phyloP scores from a whole-genome alignment of 306 rosid genomes.

The Lathyrus tuberosus region DNA sequence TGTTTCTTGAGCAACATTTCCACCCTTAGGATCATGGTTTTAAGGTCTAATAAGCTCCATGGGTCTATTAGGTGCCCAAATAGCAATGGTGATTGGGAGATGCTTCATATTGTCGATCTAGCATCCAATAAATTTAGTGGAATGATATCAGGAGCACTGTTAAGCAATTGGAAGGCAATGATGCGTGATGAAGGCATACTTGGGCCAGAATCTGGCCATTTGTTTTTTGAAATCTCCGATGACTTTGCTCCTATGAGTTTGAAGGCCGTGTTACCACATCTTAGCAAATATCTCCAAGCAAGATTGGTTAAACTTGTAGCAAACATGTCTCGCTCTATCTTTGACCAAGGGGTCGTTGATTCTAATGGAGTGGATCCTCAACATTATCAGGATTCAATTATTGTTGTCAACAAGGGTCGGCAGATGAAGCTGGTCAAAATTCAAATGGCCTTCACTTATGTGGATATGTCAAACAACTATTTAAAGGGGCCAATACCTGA shows the following conservation, averaged over 20 bases:
- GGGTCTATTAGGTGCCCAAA: constrained; percentile 28
- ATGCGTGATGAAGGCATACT: neutral
- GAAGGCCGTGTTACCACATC: neutral
- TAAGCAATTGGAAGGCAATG: constrained; percentile 41
- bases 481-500: constrained; percentile 47
- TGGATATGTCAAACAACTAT: no score
- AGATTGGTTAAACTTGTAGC: neutral
- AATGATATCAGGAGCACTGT: neutral
- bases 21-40: constrained; percentile 8
- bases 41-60: neutral
- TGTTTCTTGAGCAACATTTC: constrained; percentile 31
- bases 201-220: constrained; percentile 12
- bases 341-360: neutral
- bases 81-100: constrained; percentile 15
- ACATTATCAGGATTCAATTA: constrained; percentile 44
- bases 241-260: neutral
- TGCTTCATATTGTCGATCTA: constrained; percentile 39
- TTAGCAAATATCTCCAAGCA: neutral
- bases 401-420: no score
- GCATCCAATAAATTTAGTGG: constrained; percentile 45
- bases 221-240: neutral
- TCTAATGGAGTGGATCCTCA: neutral
- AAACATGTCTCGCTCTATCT: neutral
- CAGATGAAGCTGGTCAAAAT: no score
- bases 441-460: no score